Base-by-base conservation (phyloP, 768 basidiomycete genomes). In the Naganishia friedmannii region DNA sequence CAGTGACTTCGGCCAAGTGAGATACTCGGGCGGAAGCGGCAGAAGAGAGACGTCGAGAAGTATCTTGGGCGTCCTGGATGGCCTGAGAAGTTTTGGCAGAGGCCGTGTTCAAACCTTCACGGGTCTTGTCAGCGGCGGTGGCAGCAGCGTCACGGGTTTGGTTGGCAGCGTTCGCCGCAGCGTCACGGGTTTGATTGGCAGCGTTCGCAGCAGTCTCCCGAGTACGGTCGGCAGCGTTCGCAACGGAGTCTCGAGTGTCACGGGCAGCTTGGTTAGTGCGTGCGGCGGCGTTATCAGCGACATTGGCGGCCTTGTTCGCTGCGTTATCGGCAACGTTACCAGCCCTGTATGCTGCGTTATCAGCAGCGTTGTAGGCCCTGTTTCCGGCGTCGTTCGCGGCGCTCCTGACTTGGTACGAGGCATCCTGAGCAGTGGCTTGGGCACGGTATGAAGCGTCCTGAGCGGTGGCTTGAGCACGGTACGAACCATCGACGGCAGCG, bases 51-150 rank as follows among this genome's bases (percentile, higher is more conserved):
- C 56, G 57, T 69, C 58, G 56, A 69, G 42, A 28, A n/a, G 29
- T 29, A 31, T 37, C 31, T 19, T 48, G 51, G 29, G 51, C 60
- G 48, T 66, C 23, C 3, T 45, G 15, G 48, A 66, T 48, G 4
- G 77, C 79, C 72, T 78, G 76, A 21, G 78, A 70, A 12, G 83
- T 83, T 70, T 81, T 82, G 7, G 82, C 81, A 0, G 83, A 57
- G 10, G 80, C 83, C 42, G 84, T 80, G 67, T 77, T 76, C 21
- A 86, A 86, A 65, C 85, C 84, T 37, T 82, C 71, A 45, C 72
- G 60, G 26, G 34, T 32, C 6, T n/a, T 17, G 21, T 21, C 60
- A 21, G 53, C 53, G 32, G 65, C 53, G n/a, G n/a, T n/a, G n/a
- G n/a, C n/a, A 21, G 86, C 86, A 65, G 85, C 84, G 37, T 82